Evolutionary conservation across 495 filamentous ascomycete species (phyloP).

Genomic region (Talaromyces borbonicus): DNA sequence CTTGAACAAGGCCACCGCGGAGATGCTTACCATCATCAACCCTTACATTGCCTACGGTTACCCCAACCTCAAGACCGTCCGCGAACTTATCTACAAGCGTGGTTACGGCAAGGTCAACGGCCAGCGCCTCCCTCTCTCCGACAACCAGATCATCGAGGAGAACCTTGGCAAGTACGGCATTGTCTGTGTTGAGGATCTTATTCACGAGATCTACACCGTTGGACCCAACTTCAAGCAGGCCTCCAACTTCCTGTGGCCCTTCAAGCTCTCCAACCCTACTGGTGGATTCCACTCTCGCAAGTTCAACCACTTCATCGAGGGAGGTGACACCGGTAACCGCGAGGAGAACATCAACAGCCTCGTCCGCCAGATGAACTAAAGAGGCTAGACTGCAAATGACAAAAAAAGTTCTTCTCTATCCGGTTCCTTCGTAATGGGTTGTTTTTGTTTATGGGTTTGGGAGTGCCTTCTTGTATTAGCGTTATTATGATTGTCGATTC

Average conservation of each 20-base stretch:
- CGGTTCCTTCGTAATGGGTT: constrained; percentile 16
- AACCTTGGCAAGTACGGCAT: constrained; percentile 95
- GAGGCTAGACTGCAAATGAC: too few relatives aligned
- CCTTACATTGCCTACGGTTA: constrained; percentile 98
- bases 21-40: constrained; percentile 98
- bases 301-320: constrained; percentile 99
- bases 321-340: constrained; percentile 95
- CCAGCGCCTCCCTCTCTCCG: constrained; percentile 90
- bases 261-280: constrained; percentile 96
- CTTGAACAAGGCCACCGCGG: constrained; percentile 92
- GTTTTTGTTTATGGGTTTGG: constrained; percentile 21
- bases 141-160: constrained; percentile 96
- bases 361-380: constrained; percentile 97
- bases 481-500: constrained; percentile 33
- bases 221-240: constrained; percentile 99
- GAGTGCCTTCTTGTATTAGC: constrained; percentile 25
- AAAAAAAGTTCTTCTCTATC: constrained; percentile 10
- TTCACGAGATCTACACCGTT: constrained; percentile 98
- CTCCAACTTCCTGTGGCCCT: constrained; percentile 99
- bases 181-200: constrained; percentile 98
- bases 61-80: constrained; percentile 96
- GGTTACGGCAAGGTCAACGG: constrained; percentile 96
- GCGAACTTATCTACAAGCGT: constrained; percentile 99
- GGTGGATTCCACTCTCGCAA: constrained; percentile 93
- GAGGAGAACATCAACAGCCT: constrained; percentile 98